Base-by-base conservation (phyloP, 352 stramenopile species). In the Phytophthora chlamydospora region DNA sequence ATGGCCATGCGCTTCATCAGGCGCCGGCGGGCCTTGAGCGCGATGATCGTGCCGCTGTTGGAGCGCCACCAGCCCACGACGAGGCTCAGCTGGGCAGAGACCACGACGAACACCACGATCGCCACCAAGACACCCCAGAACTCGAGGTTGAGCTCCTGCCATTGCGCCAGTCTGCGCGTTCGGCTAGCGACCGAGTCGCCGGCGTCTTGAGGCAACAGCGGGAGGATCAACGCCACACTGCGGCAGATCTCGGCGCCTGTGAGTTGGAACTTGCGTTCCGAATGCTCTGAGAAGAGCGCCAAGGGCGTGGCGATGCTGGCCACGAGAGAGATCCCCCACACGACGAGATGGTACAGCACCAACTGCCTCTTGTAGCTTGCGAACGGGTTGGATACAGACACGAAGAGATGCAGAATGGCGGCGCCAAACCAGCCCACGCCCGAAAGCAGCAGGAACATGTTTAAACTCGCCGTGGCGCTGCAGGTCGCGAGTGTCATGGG, bases 1-100 rank as follows among this genome's bases (percentile, higher is more conserved):
- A 85, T 72, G 3, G 77, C 72, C 80, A 90, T 90, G 51, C 80
- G 83, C 58, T 85, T 89, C 80, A 91, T 88, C 50, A 90, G 82
- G 10, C 79, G 80, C 9, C 80, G 75, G 4, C 83, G 68, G 13
- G 80, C 83, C 50, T 88, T 88, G 9, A 90, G 68, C 10, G 80
- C 83, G 43, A 90, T 87, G 27, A 90, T 79, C 7, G 80, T 90
- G 31, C 83, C 83, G 58, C 80, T 89, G 48, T 87, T 91, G n/a
- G 83, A 89, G 40, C 83, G 68, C 80, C 80, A 91, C 80, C 80
- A 91, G 16, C 80, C 78, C 16, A 91, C 54, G 1, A 85, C 68
- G n/a, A 91, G 75, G 29, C 82, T 81, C 13, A 77, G 41, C 36
- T 89, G 80, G 2, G 79, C 80, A 1, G 78, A 68, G 17, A 91